phyloP scores from a whole-genome alignment of 140 eudicot species.

The Bidens hawaiensis region DNA sequence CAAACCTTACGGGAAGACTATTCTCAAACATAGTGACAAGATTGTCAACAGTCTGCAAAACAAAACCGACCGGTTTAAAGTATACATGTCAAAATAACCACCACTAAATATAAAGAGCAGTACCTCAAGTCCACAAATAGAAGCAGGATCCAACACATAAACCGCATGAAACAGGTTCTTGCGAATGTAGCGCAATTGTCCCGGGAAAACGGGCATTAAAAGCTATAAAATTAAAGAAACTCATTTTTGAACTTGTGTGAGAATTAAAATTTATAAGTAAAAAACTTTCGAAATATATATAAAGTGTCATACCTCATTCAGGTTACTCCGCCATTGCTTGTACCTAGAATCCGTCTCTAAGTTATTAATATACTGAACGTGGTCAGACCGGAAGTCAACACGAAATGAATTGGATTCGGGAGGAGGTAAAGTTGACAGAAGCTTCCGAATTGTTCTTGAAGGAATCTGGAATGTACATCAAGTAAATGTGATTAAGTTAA shows the following conservation, averaged over 20 bases:
- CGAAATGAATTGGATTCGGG: constrained; percentile 68
- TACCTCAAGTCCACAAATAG: constrained; percentile 93
- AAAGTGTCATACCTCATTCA: constrained; percentile 77
- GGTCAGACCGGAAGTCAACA: constrained; percentile 85
- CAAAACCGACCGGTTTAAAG: neutral
- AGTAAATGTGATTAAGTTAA: neutral
- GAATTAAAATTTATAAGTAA: neutral
- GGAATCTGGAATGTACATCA: constrained; percentile 52
- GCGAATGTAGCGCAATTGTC: constrained; percentile 94
- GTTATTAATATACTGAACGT: constrained; percentile 88
- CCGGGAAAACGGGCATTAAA: constrained; percentile 96
- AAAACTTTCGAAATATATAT: neutral
- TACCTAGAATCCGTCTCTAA: constrained; percentile 86
- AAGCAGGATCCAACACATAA: constrained; percentile 81
- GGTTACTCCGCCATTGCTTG: constrained; percentile 84
- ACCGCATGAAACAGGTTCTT: constrained; percentile 92
- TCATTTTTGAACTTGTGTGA: neutral
- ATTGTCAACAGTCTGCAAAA: constrained; percentile 66
- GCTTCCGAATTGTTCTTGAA: constrained; percentile 55
- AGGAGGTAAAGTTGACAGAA: constrained; percentile 73
- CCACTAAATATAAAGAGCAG: constrained; percentile 20
- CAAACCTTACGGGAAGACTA: constrained; percentile 83
- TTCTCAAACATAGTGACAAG: constrained; percentile 71
- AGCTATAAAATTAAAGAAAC: constrained; percentile 37
- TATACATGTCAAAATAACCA: neutral